A percentile compares a stretch with the other conserved stretches of the same genome.
Evolutionary conservation across 805 yeast species (phyloP).

Genomic region (Myxozyma mucilagina): DNA sequence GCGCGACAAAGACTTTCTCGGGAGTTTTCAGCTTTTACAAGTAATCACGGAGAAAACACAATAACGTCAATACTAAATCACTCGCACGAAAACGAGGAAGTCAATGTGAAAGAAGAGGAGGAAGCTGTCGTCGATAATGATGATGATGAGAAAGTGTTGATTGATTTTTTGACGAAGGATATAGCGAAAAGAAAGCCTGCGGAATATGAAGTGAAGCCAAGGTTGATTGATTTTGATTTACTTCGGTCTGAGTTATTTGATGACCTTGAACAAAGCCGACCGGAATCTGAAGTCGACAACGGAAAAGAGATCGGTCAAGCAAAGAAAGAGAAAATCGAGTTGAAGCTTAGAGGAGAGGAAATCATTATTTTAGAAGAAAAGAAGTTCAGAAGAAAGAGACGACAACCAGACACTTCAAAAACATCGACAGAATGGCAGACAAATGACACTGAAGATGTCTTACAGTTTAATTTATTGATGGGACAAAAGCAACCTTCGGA

Average conservation of each 20-base stretch:
- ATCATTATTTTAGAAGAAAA: not conserved
- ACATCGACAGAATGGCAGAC: not conserved
- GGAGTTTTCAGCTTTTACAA: too few relatives aligned
- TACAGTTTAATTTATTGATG: not conserved
- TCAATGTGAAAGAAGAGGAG: too few relatives aligned
- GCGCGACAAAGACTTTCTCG: too few relatives aligned
- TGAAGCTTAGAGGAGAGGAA: not conserved
- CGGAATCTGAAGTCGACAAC: not conserved
- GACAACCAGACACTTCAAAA: not conserved
- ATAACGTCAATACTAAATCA: too few relatives aligned
- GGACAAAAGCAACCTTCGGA: not conserved
- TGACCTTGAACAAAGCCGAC: too few relatives aligned
- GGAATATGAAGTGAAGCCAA: too few relatives aligned
- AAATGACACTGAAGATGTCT: not conserved
- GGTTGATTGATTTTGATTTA: not conserved
- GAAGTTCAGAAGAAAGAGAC: not conserved
- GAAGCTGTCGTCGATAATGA: too few relatives aligned
- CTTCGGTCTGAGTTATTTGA: constrained; percentile 4
- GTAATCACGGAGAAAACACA: too few relatives aligned
- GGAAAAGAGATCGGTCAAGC: too few relatives aligned
- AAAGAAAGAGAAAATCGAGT: not conserved
- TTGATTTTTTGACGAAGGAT: not conserved
- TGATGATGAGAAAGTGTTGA: not conserved
- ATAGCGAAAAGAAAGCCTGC: not conserved
- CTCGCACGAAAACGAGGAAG: too few relatives aligned